Base-by-base conservation (phyloP, 2,329 filamentous ascomycete species). In the Penicillium occitanis region DNA sequence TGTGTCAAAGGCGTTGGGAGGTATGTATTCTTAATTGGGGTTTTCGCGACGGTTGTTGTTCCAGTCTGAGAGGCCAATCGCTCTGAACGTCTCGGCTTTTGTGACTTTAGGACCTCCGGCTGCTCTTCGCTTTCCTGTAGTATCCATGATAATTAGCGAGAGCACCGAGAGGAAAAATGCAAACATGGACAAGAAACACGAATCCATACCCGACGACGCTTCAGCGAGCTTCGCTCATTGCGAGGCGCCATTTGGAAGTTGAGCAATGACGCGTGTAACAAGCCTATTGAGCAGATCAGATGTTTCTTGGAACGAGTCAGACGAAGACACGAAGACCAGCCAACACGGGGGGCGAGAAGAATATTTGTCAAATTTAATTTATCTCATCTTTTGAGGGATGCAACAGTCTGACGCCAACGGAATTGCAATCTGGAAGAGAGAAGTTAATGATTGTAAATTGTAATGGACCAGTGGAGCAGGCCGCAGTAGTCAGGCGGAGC, bases 1-100 rank as follows among this genome's bases (percentile, higher is more conserved):
- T 91, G 83, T 0, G 91, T 96, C 68, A 94, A 80, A 13, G 93
- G 93, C 0, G 92, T 95, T 13, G 92, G 93, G 19, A 96, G 86
- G 69, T 91, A 90, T 63, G 87, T 84, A 73, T 87, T 86, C 71
- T 86, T 82, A 71, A 90, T 76, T 66, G 89, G 87, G 6, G 64
- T 66, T 44, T 61, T 63, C 25, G 42, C 28, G 35, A 22, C 65
- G 8, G 88, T 89, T 72, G 87, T 86, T 74, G 71, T 78, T 73
- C 76, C 78, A 19, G 82, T 82, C 70, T 87, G 86, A 35, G 87
- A 87, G 40, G 86, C 88, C 67, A 92, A 81, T 68, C 91, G 88
- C 70, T 91, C 84, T 53, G 91, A 93, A 66, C 92, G 88, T 69
- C 94, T 90, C 67, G 90, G 88, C 78, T 96, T 96, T 85, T 97